phyloP scores from a whole-genome alignment of 2,329 filamentous ascomycete genomes.

The Penicillium verrucosum region DNA sequence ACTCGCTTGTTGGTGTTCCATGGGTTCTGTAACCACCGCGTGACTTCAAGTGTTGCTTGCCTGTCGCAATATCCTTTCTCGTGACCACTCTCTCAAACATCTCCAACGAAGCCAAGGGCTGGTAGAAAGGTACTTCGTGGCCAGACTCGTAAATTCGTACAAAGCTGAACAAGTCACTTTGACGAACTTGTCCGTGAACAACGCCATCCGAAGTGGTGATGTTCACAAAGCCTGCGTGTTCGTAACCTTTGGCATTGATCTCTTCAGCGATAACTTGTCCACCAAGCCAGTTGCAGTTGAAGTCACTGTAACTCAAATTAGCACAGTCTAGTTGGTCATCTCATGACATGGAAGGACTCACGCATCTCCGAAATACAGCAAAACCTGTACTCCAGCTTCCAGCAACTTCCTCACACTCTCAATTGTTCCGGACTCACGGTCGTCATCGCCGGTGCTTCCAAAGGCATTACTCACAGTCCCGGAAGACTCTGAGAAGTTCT shows the following conservation, averaged over 20 bases:
- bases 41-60: neutral
- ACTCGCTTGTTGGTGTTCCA: neutral
- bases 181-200: constrained; percentile 1
- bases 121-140: neutral
- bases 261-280: neutral
- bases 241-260: neutral
- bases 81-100: neutral
- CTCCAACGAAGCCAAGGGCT: neutral
- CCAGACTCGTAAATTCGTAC: neutral
- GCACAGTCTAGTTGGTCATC: neutral
- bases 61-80: constrained; percentile 1
- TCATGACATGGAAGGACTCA: neutral
- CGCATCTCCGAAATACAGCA: constrained; percentile 1
- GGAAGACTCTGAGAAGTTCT: neutral
- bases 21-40: neutral
- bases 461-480: neutral
- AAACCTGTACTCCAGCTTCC: neutral
- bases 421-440: neutral
- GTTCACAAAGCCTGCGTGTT: neutral
- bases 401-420: neutral
- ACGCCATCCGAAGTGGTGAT: neutral
- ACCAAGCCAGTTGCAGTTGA: constrained; percentile 2
- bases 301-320: neutral
- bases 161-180: constrained; percentile 1
- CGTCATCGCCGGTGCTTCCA: neutral